phyloP scores from a whole-genome alignment of 192 early-diverging fungal genomes.

The Borealophlyctis nickersoniae region DNA sequence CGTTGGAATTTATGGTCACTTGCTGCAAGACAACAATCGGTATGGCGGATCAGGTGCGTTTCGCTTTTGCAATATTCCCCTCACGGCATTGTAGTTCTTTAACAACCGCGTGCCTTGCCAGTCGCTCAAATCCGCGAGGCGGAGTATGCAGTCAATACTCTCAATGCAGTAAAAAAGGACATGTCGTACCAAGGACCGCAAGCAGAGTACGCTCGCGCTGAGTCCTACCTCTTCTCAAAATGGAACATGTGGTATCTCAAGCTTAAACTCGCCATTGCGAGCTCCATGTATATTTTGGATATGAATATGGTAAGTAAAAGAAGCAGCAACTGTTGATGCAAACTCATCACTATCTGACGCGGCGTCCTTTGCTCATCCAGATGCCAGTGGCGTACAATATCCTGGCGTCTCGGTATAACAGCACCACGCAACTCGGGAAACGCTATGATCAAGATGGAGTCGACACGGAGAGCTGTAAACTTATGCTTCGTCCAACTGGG shows the following conservation, averaged over 20 bases:
- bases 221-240: conserved; percentile 33
- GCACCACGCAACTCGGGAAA: conserved; percentile 6
- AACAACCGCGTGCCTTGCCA: conserved; percentile 3
- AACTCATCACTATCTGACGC: neutral
- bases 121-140: conserved; percentile 47
- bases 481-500: too few species aligned
- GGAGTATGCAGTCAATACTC: conserved; percentile 47
- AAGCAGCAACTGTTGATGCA: neutral
- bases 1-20: conserved; percentile 34
- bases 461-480: too few species aligned
- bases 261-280: conserved; percentile 35
- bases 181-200: conserved; percentile 38
- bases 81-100: neutral
- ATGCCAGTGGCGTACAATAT: conserved; percentile 7
- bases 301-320: conserved; percentile 31
- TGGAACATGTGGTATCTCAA: conserved; percentile 52
- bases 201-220: conserved; percentile 39
- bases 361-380: neutral
- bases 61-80: neutral
- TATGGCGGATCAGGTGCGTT: conserved; percentile 37
- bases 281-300: conserved; percentile 26
- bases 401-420: conserved; percentile 24
- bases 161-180: conserved; percentile 49
- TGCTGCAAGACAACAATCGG: conserved; percentile 47
- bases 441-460: too few species aligned